These are phyloP conservation scores for Schoenoplectus triqueter DNA, from an alignment of 202 grass and related monocot genomes.

Conservation along the genomic window DNA sequence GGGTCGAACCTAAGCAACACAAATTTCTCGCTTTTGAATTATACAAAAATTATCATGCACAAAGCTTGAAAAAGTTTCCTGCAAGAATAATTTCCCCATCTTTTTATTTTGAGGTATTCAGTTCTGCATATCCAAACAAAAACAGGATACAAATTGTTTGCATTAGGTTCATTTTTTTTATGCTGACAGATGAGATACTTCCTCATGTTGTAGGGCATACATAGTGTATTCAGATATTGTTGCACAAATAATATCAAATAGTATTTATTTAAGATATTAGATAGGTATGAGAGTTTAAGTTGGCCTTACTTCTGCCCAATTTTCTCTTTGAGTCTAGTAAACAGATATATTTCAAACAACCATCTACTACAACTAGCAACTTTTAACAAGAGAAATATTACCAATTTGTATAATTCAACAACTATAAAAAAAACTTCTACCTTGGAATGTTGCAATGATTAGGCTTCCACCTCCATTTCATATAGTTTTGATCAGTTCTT, in stretches of 20 bases:
- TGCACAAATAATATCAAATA: neutral
- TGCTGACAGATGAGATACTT: neutral
- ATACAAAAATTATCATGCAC: neutral
- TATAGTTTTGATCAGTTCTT: constrained; percentile 60
- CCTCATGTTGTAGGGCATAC: neutral
- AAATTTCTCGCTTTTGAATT: constrained; percentile 31
- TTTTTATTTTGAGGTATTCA: neutral
- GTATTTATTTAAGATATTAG: neutral
- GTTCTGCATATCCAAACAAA: neutral
- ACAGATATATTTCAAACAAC: neutral
- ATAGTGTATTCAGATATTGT: neutral
- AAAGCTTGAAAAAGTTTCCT: constrained; percentile 23
- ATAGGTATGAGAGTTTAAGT: neutral
- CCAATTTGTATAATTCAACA: neutral
- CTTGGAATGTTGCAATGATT: constrained; percentile 70
- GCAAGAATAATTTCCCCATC: neutral
- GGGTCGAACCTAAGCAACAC: constrained; percentile 63
- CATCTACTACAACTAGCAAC: neutral
- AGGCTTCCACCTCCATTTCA: constrained; percentile 92
- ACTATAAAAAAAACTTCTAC: constrained; percentile 24
- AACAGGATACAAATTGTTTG: constrained; percentile 1
- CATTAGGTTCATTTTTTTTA: neutral
- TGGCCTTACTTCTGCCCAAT: neutral
- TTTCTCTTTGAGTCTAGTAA: neutral
- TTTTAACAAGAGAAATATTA: neutral